These are phyloP conservation scores for Cyathus striatus DNA, from an alignment of 768 basidiomycete genomes.

Conservation along the genomic window DNA sequence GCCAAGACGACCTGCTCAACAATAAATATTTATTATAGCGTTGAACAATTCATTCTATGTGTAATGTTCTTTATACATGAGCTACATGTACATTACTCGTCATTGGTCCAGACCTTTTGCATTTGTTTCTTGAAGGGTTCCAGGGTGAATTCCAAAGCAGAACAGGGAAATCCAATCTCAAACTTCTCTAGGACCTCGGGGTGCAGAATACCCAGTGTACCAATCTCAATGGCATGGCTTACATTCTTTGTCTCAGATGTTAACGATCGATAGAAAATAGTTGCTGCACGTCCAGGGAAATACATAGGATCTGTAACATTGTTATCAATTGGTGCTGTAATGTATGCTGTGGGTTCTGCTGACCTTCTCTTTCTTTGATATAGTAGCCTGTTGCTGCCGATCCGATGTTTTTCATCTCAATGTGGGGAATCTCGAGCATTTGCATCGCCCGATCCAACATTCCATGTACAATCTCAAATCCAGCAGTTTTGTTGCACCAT, in stretches of 20 bases:
- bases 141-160: conserved; percentile 88
- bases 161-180: conserved; percentile 93
- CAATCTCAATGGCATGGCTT: conserved; percentile 67
- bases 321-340: not conserved
- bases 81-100: conserved; percentile 32
- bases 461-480: conserved; percentile 95
- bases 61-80: too few species aligned
- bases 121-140: conserved; percentile 88
- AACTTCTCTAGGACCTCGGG: conserved; percentile 89
- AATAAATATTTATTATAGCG: not conserved
- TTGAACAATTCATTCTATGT: too few species aligned
- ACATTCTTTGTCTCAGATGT: conserved; percentile 21
- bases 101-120: conserved; percentile 52
- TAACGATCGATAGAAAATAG: conserved; percentile 77
- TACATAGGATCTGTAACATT: conserved; percentile 71
- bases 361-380: conserved; percentile 81
- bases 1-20: conserved; percentile 16
- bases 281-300: conserved; percentile 94
- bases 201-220: conserved; percentile 90
- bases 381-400: conserved; percentile 80
- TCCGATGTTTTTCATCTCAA: conserved; percentile 49
- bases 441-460: conserved; percentile 93
- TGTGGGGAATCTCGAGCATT: conserved; percentile 87
- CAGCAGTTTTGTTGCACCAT: conserved; percentile 96
- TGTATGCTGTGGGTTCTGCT: conserved; percentile 16